Evolutionary conservation across 2,329 filamentous ascomycete species (phyloP).

Genomic region (Talaromyces sp.): DNA sequence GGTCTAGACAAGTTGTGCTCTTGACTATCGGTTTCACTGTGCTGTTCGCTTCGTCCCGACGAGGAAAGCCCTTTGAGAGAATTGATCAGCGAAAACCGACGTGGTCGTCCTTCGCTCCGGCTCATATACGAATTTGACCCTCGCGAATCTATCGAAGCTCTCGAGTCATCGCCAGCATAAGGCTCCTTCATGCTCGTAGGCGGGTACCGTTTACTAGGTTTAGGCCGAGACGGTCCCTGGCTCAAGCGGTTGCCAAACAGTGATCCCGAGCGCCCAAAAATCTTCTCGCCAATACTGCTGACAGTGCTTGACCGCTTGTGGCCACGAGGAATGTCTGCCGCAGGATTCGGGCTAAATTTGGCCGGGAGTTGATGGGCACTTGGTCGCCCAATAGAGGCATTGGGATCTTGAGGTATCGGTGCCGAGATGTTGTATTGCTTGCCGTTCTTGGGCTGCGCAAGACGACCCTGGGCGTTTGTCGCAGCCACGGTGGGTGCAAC

Average conservation of each 20-base stretch:
- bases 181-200: constrained; percentile 84
- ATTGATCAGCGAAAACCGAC: constrained; percentile 68
- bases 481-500: constrained; percentile 79
- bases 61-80: constrained; percentile 60
- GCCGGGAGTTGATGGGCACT: constrained; percentile 53
- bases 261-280: constrained; percentile 78
- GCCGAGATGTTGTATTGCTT: constrained; percentile 69
- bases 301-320: constrained; percentile 71
- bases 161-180: constrained; percentile 54
- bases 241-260: constrained; percentile 60
- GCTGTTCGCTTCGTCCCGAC: constrained; percentile 51
- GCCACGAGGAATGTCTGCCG: constrained; percentile 40
- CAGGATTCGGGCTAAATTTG: constrained; percentile 54
- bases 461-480: constrained; percentile 82
- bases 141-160: constrained; percentile 68
- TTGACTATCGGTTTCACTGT: constrained; percentile 42
- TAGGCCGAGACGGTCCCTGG: constrained; percentile 37
- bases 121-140: constrained; percentile 67
- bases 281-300: constrained; percentile 74
- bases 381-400: constrained; percentile 55
- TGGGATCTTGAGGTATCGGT: constrained; percentile 53
- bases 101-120: constrained; percentile 59
- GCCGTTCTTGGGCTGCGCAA: constrained; percentile 68
- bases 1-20: constrained; percentile 22
- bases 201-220: constrained; percentile 66